Conservation (phyloP, 768 basidiomycete genomes). For the Hypholoma fasciculare region DNA sequence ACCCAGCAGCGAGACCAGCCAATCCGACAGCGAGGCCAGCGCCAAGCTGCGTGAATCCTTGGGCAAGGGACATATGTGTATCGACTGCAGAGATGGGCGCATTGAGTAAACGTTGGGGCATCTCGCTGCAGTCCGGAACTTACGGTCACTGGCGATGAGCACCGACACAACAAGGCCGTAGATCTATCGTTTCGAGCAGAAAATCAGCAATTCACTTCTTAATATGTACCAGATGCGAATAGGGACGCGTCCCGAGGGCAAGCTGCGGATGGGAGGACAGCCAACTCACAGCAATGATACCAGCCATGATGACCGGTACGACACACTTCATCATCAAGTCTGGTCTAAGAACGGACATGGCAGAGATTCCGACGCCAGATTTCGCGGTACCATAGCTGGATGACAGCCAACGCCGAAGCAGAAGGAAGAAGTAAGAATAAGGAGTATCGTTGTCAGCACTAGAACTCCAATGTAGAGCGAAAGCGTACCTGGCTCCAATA, state of each 20-base stretch:
- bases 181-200: slow-evolving; percentile 48
- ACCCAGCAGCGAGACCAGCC: slow-evolving; percentile 95
- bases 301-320: slow-evolving; percentile 98
- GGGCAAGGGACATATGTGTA: slow-evolving; percentile 83
- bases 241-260: not conserved
- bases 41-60: slow-evolving; percentile 92
- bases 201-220: slow-evolving; percentile 1
- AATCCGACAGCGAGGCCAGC: slow-evolving; percentile 87
- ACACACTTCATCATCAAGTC: slow-evolving; percentile 99
- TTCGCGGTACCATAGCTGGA: slow-evolving; percentile 97
- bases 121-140: slow-evolving; percentile 32
- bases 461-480: slow-evolving; percentile 6
- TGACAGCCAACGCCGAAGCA: not conserved
- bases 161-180: slow-evolving; percentile 99
- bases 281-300: slow-evolving; percentile 94
- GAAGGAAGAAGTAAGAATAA: slow-evolving; percentile 9
- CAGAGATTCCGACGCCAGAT: slow-evolving; percentile 96
- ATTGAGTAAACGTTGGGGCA: not conserved
- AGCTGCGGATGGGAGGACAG: slow-evolving; percentile 6
- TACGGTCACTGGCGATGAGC: slow-evolving; percentile 85
- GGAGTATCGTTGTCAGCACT: slow-evolving; percentile 8
- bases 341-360: slow-evolving; percentile 96
- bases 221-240: not conserved
- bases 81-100: slow-evolving; percentile 48
- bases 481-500: slow-evolving; percentile 79